Percentiles rank a stretch among this genome's conserved stretches.
These are phyloP conservation scores for Phytopythium ostracodes DNA, from an alignment of 352 stramenopile genomes.

Conservation along the genomic window DNA sequence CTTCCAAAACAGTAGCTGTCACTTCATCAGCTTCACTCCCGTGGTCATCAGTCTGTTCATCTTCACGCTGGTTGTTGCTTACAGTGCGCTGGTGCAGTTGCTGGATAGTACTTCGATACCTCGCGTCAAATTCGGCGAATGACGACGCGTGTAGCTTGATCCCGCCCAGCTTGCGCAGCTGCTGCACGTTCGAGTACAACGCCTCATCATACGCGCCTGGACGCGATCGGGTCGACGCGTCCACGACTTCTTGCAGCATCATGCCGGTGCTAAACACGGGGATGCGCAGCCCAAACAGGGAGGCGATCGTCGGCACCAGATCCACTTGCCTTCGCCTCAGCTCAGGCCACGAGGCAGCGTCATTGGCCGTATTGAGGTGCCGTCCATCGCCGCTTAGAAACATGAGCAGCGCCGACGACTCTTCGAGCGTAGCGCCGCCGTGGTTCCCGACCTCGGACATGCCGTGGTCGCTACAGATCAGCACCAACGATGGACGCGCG, in stretches of 20 bases:
- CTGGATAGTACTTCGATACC: constrained; percentile 22
- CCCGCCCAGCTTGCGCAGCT: constrained; percentile 43
- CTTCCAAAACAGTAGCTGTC: constrained; percentile 19
- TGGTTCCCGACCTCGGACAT: constrained; percentile 90
- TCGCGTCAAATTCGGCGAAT: constrained; percentile 22
- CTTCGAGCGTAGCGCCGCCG: constrained; percentile 76
- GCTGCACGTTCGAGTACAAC: constrained; percentile 55
- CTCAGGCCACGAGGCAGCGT: constrained; percentile 5
- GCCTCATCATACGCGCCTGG: constrained; percentile 16
- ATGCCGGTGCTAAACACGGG: constrained; percentile 59
- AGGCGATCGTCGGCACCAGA: constrained; percentile 77
- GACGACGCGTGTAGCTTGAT: constrained; percentile 41
- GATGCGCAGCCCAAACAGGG: constrained; percentile 68
- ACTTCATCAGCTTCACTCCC: constrained; percentile 10
- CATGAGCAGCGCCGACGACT: constrained; percentile 77
- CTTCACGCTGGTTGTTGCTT: neutral
- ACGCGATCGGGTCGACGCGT: constrained; percentile 14
- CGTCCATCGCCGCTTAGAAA: constrained; percentile 58
- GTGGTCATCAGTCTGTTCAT: neutral
- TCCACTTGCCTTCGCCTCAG: constrained; percentile 63
- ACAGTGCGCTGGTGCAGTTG: constrained; percentile 12
- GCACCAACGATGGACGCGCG: constrained; percentile 51
- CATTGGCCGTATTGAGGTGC: constrained; percentile 7
- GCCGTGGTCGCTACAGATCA: constrained; percentile 85
- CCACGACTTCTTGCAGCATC: constrained; percentile 58